These are phyloP conservation scores for Macrocybe sp. DNA, from an alignment of 1,284 basidiomycete genomes.

Conservation along the genomic window DNA sequence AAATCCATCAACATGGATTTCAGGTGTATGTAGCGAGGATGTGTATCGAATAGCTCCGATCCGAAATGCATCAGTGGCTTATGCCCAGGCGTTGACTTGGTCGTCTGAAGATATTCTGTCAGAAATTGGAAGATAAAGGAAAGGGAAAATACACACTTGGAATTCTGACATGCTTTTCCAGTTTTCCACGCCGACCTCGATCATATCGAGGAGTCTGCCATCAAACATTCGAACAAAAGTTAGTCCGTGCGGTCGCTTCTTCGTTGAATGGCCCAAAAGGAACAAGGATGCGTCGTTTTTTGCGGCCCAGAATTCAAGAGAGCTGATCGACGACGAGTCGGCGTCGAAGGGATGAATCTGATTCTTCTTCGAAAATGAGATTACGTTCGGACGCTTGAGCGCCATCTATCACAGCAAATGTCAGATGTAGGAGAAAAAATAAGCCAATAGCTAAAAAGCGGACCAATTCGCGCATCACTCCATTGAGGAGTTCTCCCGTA, in stretches of 20 bases:
- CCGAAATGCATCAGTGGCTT: constrained; percentile 95
- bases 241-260: constrained; percentile 91
- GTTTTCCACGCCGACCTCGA: constrained; percentile 86
- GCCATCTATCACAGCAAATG: constrained; percentile 60
- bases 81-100: constrained; percentile 88
- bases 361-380: constrained; percentile 97
- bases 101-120: constrained; percentile 43
- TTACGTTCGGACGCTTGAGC: constrained; percentile 83
- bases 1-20: constrained; percentile 92
- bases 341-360: constrained; percentile 90
- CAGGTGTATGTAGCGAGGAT: constrained; percentile 87
- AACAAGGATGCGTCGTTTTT: constrained; percentile 98
- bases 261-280: constrained; percentile 87
- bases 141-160: constrained; percentile 51
- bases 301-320: constrained; percentile 87
- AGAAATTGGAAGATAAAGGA: background rate
- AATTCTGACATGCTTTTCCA: constrained; percentile 79
- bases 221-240: constrained; percentile 89
- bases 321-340: constrained; percentile 46
- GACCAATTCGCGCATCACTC: constrained; percentile 87
- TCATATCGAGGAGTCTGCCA: constrained; percentile 87
- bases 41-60: constrained; percentile 88
- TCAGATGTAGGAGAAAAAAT: background rate
- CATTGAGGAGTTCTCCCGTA: constrained; percentile 76
- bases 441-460: constrained; percentile 24